Conservation (phyloP, 2,329 filamentous ascomycete genomes). For the Chaetomiaceae sp. region DNA sequence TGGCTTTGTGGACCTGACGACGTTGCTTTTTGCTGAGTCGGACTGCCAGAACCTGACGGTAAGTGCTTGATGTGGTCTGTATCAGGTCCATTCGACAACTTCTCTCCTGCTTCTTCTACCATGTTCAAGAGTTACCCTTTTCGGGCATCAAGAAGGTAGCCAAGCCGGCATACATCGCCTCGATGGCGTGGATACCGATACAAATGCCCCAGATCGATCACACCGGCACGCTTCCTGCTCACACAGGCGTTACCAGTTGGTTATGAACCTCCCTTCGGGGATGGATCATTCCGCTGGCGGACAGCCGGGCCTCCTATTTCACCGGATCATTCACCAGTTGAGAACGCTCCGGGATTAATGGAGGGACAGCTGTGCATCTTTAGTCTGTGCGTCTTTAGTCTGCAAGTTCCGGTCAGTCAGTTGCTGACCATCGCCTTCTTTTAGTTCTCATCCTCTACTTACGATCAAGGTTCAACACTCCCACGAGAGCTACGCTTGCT, state of each 20-base stretch:
- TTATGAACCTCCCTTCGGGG: conserved; percentile 33
- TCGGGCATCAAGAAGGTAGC: conserved; percentile 60
- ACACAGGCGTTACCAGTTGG: conserved; percentile 21
- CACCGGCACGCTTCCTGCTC: conserved; percentile 28
- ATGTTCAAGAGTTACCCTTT: not conserved
- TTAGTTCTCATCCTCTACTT: conserved; percentile 38
- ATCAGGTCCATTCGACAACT: conserved; percentile 4
- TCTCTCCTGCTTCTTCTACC: not conserved
- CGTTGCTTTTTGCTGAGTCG: conserved; percentile 63
- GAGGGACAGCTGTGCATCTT: conserved; percentile 37
- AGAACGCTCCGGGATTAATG: conserved; percentile 46
- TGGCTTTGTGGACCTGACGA: conserved; percentile 77
- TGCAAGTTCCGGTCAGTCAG: conserved; percentile 15
- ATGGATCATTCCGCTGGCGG: conserved; percentile 17
- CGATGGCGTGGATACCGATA: conserved; percentile 63
- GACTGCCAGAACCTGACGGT: conserved; percentile 56
- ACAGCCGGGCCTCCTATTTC: conserved; percentile 39
- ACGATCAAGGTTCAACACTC: conserved; percentile 28
- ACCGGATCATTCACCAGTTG: conserved; percentile 45
- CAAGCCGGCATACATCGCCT: conserved; percentile 42
- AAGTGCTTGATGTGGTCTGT: conserved; percentile 25
- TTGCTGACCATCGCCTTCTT: conserved; percentile 18
- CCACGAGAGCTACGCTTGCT: conserved; percentile 25
- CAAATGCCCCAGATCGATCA: conserved; percentile 57
- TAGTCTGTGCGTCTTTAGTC: not conserved